These are phyloP conservation scores for Aspergillus wentii DNA, from an alignment of 495 filamentous ascomycete species.

Conservation along the genomic window DNA sequence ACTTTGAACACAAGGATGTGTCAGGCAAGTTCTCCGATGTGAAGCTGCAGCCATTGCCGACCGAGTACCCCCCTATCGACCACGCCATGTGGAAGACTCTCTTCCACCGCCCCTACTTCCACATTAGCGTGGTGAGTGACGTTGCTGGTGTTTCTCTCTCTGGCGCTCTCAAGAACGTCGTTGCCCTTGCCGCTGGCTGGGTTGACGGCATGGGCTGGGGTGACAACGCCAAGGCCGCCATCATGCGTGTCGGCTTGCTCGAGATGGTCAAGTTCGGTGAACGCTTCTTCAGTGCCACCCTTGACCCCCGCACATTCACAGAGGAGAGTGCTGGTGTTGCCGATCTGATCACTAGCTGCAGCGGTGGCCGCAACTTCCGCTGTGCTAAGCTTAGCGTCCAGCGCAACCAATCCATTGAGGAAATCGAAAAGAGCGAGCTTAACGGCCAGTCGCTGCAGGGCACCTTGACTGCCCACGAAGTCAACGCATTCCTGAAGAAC, in stretches of 20 bases:
- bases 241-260: conserved; percentile 90
- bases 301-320: conserved; percentile 80
- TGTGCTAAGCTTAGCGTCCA: conserved; percentile 87
- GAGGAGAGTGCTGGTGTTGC: conserved; percentile 95
- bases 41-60: conserved; percentile 66
- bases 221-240: conserved; percentile 93
- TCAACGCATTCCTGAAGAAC: conserved; percentile 79
- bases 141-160: conserved; percentile 94
- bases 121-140: conserved; percentile 85
- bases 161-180: conserved; percentile 95
- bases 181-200: conserved; percentile 91
- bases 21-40: conserved; percentile 56
- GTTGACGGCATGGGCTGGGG: conserved; percentile 96
- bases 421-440: conserved; percentile 83
- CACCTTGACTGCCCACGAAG: conserved; percentile 84
- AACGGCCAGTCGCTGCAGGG: conserved; percentile 98
- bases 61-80: conserved; percentile 75
- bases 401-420: conserved; percentile 70
- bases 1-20: conserved; percentile 61
- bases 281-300: conserved; percentile 80
- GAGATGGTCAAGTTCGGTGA: conserved; percentile 96
- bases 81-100: conserved; percentile 74
- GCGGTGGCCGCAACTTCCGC: conserved; percentile 85
- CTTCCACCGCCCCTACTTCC: conserved; percentile 97
- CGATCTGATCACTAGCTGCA: conserved; percentile 92